Evolutionary conservation across 1,284 basidiomycete species (phyloP), one percentile per base, ranked within the genome.

Genomic region (Agroathelia rolfsii): DNA sequence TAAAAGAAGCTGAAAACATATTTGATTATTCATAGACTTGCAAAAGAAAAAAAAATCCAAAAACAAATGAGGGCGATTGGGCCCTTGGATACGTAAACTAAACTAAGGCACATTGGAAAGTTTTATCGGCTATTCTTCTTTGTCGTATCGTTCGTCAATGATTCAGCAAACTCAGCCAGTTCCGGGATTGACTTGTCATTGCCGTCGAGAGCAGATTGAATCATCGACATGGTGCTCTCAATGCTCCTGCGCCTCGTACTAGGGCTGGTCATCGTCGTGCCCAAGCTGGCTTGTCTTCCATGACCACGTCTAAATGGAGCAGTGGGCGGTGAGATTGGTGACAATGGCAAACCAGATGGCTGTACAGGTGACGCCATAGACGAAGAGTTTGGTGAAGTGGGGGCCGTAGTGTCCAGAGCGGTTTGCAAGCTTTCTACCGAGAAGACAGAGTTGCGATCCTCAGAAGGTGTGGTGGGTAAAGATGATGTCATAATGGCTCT

Each of bases 231-330:
- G 34, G 94, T 98, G 53, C 86, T 93, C 66, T 97, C 94, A 53
- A 98, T 63, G 51, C 87, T 92, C 47, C 93, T 70, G 55, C 93
- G 66, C 43, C 95, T 70, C 38, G 83, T 98, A 50, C 86, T 92
- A 7, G 95, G 94, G 51, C 83, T 88, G 28, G 92, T 95, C 75
- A 86, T 86, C 43, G 94, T 98, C 38, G 95, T 98, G 3, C 95
- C 95, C 40, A 98, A 61, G 51, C 88, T 93, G 36, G 86, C 81
- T 43, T 90, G 83, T 13, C 93, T 72, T 1, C 70, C 73, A 52
- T 97, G 93, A 2, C 89, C 84, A 19, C 83, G 73, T 38, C 73
- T 70, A 67, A 79, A 82, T 2, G 68, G 60, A 20, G 58, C 51
- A 24, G 53, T 51, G 10, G 44, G 52, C 6, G 52, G 51, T 22